A percentile compares a stretch with the other conserved stretches of the same genome.
phyloP scores from a whole-genome alignment of 1,284 basidiomycete genomes.

The Irpex sp. region DNA sequence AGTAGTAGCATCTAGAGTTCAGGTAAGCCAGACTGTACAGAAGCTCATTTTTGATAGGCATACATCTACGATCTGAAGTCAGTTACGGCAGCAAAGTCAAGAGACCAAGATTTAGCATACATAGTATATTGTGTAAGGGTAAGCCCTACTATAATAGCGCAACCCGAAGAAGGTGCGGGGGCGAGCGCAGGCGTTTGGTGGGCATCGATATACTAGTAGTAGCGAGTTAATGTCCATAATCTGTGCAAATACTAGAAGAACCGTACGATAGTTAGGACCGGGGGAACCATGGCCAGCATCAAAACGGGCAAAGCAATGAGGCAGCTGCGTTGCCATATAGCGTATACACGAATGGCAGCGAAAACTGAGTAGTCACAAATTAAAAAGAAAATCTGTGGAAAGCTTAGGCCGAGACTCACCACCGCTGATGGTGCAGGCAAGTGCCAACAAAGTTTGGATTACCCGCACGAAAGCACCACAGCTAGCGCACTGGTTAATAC shows the following conservation, averaged over 20 bases:
- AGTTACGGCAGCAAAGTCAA: background rate
- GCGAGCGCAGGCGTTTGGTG: conserved; percentile 10
- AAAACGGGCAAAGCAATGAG: conserved; percentile 11
- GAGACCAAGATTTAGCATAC: conserved; percentile 8
- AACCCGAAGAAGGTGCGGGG: conserved; percentile 17
- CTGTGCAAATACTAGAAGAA: background rate
- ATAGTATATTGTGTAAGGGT: conserved; percentile 6
- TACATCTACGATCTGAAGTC: background rate
- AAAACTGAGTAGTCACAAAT: conserved; percentile 5
- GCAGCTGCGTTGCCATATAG: conserved; percentile 14
- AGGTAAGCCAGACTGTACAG: background rate
- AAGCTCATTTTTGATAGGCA: background rate
- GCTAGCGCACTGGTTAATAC: background rate
- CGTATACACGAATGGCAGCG: conserved; percentile 12
- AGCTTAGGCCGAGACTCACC: conserved; percentile 1
- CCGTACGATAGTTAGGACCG: conserved; percentile 12
- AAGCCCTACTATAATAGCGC: conserved; percentile 10
- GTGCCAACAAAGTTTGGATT: conserved; percentile 4
- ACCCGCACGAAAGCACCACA: conserved; percentile 7
- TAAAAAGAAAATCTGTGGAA: background rate
- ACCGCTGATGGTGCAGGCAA: conserved; percentile 3
- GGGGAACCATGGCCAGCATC: conserved; percentile 15
- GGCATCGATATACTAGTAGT: conserved; percentile 13
- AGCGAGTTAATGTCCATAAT: background rate
- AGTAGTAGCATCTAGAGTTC: conserved; percentile 14